Evolutionary conservation across 768 basidiomycete species (phyloP).

Genomic region (Lyophyllum atratum): DNA sequence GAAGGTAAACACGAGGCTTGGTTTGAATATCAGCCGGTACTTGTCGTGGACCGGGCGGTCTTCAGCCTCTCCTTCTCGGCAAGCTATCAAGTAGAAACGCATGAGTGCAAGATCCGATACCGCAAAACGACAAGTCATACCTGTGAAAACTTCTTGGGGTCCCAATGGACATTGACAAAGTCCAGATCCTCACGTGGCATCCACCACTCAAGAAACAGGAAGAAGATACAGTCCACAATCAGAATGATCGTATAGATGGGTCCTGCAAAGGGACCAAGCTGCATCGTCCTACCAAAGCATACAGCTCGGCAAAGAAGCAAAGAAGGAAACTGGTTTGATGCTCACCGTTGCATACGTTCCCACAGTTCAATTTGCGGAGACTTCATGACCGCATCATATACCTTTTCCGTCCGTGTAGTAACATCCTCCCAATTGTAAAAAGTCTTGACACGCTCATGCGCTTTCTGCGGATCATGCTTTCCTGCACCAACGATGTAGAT

Average conservation of each 20-base stretch:
- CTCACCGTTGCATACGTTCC: slow-evolving; percentile 74
- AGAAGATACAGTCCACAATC: slow-evolving; percentile 88
- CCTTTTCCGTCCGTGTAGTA: slow-evolving; percentile 76
- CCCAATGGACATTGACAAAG: slow-evolving; percentile 70
- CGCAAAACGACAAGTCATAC: slow-evolving; percentile 21
- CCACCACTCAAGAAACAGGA: slow-evolving; percentile 81
- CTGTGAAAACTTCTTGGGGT: slow-evolving; percentile 38
- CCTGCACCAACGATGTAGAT: slow-evolving; percentile 68
- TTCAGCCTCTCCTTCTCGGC: slow-evolving; percentile 1
- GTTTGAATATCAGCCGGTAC: neutral
- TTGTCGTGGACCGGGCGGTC: neutral
- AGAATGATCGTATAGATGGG: slow-evolving; percentile 88
- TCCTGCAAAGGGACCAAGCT: slow-evolving; percentile 78
- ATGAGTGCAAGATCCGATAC: neutral
- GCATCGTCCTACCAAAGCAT: slow-evolving; percentile 60
- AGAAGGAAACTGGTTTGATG: neutral
- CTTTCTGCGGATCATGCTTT: slow-evolving; percentile 70
- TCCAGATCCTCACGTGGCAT: slow-evolving; percentile 79
- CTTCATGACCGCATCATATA: slow-evolving; percentile 72
- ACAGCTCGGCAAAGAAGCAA: neutral
- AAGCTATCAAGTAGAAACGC: neutral
- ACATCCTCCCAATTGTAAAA: slow-evolving; percentile 92
- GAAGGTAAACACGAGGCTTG: neutral
- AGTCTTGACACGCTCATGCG: slow-evolving; percentile 74
- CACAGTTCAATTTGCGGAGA: slow-evolving; percentile 69